Base-by-base conservation (phyloP, 23 red algal genomes). In the Gracilariopsis chorda region DNA sequence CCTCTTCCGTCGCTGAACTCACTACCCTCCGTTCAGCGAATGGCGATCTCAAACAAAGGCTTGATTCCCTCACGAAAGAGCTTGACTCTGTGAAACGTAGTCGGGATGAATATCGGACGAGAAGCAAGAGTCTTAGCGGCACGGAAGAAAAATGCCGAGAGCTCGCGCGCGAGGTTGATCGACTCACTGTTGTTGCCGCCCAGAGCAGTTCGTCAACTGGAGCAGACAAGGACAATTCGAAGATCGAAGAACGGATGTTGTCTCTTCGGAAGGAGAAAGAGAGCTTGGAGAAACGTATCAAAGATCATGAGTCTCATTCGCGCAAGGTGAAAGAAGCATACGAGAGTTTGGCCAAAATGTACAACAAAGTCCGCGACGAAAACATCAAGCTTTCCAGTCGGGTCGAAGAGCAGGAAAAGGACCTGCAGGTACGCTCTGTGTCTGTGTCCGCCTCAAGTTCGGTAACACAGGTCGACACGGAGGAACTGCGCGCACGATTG, bases 331-430 rank as follows among this genome's bases (percentile, higher is more conserved):
- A 47, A 62, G 80, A 85, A 11, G 81, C 90, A 7, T 93, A 84
- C 60, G 40, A 83, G 33, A 72, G 48, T 48, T 48, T 93, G 33
- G 48, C 78, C 2, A 27, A 41, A 36, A 93, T 93, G 90, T 93
- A 93, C 63, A 62, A 93, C 62, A 67, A 83, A 14, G n/a, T 93
- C n/a, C 52, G 90, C 14, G 90, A 60, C 25, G 69, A 93, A 19
- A 83, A 93, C 62, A 48, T 62, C 12, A 75, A 56, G 47, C 77
- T 84, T 7, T 44, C 64, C 49, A 83, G 44, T n/a, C 29, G 73
- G 46, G 51, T 93, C 20, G 90, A 84, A 16, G n/a, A 33, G 28
- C 33, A 83, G 9, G 56, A 74, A 36, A 76, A 76, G 35, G 59
- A 64, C 11, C 25, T 64, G 24, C 59, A 19, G 45, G 48, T 46